These are phyloP conservation scores for Uronychia binucleata DNA, from an alignment of 73 alveolate genomes.

Conservation along the genomic window DNA sequence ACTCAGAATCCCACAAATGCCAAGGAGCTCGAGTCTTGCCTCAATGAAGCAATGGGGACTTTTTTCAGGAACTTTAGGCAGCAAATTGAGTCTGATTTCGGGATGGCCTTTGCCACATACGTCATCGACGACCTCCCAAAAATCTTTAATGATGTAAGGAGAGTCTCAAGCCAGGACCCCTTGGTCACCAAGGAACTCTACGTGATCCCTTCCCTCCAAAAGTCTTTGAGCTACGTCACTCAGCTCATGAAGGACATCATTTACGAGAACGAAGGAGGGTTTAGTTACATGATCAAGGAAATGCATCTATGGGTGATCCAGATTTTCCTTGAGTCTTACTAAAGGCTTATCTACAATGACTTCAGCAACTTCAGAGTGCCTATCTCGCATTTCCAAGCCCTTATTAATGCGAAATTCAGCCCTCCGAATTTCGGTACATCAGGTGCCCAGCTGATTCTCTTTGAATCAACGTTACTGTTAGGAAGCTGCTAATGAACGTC, in stretches of 20 bases:
- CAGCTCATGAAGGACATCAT: not conserved
- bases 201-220: not conserved
- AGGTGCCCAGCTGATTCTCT: not conserved
- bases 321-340: not conserved
- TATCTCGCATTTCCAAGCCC: not conserved
- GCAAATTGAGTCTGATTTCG: not conserved
- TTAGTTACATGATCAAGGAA: not conserved
- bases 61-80: not conserved
- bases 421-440: not conserved
- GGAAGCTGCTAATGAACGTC: not conserved
- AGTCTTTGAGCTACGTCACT: not conserved
- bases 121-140: not conserved
- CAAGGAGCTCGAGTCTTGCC: not conserved
- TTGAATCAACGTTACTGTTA: not conserved
- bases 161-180: not conserved
- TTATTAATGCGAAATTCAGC: not conserved
- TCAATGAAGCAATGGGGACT: not conserved
- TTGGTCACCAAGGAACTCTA: not conserved
- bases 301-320: not conserved
- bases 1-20: not conserved
- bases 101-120: not conserved
- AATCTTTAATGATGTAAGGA: not conserved
- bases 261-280: not conserved
- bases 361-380: not conserved
- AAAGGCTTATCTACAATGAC: not conserved